Base-by-base conservation (phyloP, 2,329 filamentous ascomycete genomes). In the Coniochaeta hoffmannii region DNA sequence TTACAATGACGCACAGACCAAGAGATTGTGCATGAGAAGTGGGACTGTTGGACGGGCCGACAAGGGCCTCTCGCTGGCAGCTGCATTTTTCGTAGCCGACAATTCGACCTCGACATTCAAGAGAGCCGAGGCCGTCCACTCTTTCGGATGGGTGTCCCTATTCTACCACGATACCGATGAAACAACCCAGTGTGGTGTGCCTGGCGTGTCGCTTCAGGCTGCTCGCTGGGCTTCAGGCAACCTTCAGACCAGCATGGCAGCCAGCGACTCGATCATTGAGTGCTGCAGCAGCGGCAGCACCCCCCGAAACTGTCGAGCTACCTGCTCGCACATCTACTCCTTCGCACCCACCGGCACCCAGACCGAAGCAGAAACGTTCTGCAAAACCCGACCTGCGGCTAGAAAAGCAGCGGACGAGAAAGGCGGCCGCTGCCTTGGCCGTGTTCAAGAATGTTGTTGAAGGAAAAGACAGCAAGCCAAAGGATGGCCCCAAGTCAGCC, bases 391-490 rank as follows among this genome's bases (percentile, higher is more conserved):
- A 46, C 11, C 12, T 46, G 15, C 41, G 41, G 41, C 41, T 46
- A 4, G 41, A 46, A 4, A 46, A 28, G n/a, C 8, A 9, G 7
- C 19, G 24, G n/a, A 22, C 41, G 2, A 46, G 26, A 26, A 32
- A 53, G 2, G 54, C 56, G 12, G 59, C 60, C 24, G 55, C 51
- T 1, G 58, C 60, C 1, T 34, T 63, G 34, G 58, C 59, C 2
- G 50, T 65, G 3, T 65, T 65, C 32, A 57, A 58, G 5, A 59
- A 60, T 24, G 57, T 64, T 17, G 59, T 64, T 15, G 55, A 58
- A 12, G 54, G 19, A 24, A 56, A 58, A 22, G 32, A 35, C 12
- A 12, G 6, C 19, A 49, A 46, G 17, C 26, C 53, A 5, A 15
- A 34, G 30, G 36, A 52, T 30, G 24, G 53, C 24, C 53, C 41